Base-by-base conservation (phyloP, 106 monocot genomes). In the Chionographis japonica region DNA sequence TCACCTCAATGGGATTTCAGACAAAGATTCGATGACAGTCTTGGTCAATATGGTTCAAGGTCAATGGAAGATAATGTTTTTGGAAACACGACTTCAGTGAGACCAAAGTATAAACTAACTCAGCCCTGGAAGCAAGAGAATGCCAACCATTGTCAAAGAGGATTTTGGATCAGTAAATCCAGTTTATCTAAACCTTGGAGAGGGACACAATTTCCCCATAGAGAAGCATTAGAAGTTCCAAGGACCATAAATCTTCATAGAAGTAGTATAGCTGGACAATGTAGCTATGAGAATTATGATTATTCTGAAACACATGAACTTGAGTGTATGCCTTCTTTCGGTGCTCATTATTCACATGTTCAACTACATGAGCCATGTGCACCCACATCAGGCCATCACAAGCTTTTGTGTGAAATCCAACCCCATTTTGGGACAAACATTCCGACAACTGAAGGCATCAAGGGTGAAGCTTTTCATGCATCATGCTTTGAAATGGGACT, bases 401-500 rank as follows among this genome's bases (percentile, higher is more conserved):
- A 58, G 17, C 41, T 37, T 8, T 61, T 52, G 61, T 17, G 52
- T 61, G 71, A 71, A n/a, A 61, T 51, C 14, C 20, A 38, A 9
- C 11, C 72, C 12, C 6, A 20, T 54, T 12, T 53, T 51, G 41
- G 39, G 56, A 63, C 27, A 35, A 50, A 46, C 11, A 46, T 49
- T 58, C 12, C 35, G 40, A 53, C 4, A 1, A 17, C 51, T 40
- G 41, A 67, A 39, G 8, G 10, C 27, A 20, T 54, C 37, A 35
- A n/a, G 8, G 37, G 15, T 54, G 15, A 68, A 64, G 40, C 4
- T 52, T 61, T 52, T 60, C 6, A 52, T 52, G 52, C 4, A 27
- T 60, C 37, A 56, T 14, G 40, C 75, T 14, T 56, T 37, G 60
- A 58, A 27, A 59, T 5, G 59, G 75, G 60, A 59, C 67, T 60